A percentile compares a stretch with the other conserved stretches of the same genome.
These are phyloP conservation scores for Metschnikowia kunwiensis DNA, from an alignment of 805 yeast genomes.

Conservation along the genomic window DNA sequence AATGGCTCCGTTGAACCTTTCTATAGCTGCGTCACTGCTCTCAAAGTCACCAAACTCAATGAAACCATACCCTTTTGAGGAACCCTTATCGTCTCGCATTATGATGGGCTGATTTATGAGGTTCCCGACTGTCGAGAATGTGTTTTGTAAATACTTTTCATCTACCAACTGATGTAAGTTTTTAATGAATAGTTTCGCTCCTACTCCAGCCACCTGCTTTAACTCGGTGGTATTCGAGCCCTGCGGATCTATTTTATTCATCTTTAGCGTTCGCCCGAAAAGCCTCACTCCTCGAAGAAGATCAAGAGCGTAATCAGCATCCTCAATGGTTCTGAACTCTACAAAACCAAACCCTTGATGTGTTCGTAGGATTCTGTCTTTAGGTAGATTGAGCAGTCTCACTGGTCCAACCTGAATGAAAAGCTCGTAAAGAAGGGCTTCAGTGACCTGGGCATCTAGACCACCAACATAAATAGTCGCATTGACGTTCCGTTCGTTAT, in stretches of 20 bases:
- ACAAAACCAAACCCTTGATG: constrained; percentile 91
- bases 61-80: constrained; percentile 63
- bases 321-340: constrained; percentile 57
- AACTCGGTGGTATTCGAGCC: constrained; percentile 14
- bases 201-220: constrained; percentile 29
- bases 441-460: constrained; percentile 71
- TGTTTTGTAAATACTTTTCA: constrained; percentile 49
- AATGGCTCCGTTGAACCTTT: constrained; percentile 61
- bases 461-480: constrained; percentile 79
- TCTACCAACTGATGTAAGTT: constrained; percentile 67
- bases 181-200: constrained; percentile 53
- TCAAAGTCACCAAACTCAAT: constrained; percentile 62
- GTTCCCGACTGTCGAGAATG: constrained; percentile 69
- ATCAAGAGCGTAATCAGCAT: constrained; percentile 66
- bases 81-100: constrained; percentile 47
- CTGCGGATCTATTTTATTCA: constrained; percentile 46
- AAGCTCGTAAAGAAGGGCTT: constrained; percentile 71
- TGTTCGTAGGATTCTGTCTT: constrained; percentile 63
- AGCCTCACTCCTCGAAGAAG: constrained; percentile 59
- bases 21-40: constrained; percentile 68
- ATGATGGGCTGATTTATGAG: constrained; percentile 50
- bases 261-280: constrained; percentile 57
- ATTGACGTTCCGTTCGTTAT: constrained; percentile 53
- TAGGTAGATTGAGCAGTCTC: constrained; percentile 66
- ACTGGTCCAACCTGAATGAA: constrained; percentile 85